Evolutionary conservation across 2,329 filamentous ascomycete genomes (phyloP).

Genomic region (Neofusicoccum kwambonambiense): DNA sequence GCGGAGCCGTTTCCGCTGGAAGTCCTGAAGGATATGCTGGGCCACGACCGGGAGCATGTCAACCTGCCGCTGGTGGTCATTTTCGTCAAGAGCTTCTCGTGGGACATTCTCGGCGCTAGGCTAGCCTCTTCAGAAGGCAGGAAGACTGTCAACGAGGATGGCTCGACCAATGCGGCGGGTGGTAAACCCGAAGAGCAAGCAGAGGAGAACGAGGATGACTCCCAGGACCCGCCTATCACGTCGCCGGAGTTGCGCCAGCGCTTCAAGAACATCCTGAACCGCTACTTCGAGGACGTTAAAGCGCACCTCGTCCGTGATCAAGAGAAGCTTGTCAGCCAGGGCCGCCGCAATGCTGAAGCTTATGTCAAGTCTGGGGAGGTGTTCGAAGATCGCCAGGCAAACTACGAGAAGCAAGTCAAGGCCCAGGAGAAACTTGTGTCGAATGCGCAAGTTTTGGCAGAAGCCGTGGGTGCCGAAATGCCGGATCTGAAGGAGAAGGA

Average conservation of each 20-base stretch:
- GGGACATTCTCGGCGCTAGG: slow-evolving; percentile 88
- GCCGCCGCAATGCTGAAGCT: slow-evolving; percentile 91
- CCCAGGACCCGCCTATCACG: slow-evolving; percentile 71
- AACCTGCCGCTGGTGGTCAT: slow-evolving; percentile 90
- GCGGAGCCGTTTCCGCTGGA: slow-evolving; percentile 94
- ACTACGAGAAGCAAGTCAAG: slow-evolving; percentile 92
- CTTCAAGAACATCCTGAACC: slow-evolving; percentile 79
- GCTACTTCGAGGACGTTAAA: slow-evolving; percentile 93
- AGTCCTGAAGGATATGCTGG: slow-evolving; percentile 94
- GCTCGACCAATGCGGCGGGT: slow-evolving; percentile 55
- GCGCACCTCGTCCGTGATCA: slow-evolving; percentile 86
- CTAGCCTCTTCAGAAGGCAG: slow-evolving; percentile 71
- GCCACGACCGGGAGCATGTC: slow-evolving; percentile 86
- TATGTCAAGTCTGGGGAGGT: slow-evolving; percentile 99
- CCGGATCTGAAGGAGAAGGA: slow-evolving; percentile 86
- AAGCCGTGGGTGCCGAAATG: slow-evolving; percentile 87
- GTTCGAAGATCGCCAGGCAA: slow-evolving; percentile 94
- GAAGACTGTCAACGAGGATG: slow-evolving; percentile 80
- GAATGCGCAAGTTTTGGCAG: slow-evolving; percentile 88
- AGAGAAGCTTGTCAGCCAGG: slow-evolving; percentile 81
- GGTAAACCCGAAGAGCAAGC: slow-evolving; percentile 53
- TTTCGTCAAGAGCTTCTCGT: slow-evolving; percentile 94
- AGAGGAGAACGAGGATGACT: slow-evolving; percentile 52
- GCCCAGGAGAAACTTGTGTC: slow-evolving; percentile 84
- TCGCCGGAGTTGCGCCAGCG: slow-evolving; percentile 76